phyloP scores from a whole-genome alignment of 2,329 filamentous ascomycete species.

The Zalaria sp. region DNA sequence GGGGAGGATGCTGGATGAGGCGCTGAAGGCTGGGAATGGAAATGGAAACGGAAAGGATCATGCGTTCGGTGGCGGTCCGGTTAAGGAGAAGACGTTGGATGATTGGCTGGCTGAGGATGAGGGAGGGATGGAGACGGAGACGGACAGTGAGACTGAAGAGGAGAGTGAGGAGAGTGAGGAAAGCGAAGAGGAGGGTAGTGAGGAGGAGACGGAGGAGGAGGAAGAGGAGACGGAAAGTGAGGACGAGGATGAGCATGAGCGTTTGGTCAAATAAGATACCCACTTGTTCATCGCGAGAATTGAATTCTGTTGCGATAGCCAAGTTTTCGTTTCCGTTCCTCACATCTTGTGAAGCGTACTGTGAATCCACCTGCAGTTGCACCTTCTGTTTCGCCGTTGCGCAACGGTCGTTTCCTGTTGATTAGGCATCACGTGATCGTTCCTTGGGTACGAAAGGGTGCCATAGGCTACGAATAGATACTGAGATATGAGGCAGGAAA shows the following conservation, averaged over 20 bases:
- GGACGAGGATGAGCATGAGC: conserved; percentile 20
- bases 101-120: conserved; percentile 78
- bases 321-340: too few relatives aligned
- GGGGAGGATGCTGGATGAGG: conserved; percentile 49
- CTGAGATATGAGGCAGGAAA: too few relatives aligned
- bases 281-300: neutral
- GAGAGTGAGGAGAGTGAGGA: conserved; percentile 37
- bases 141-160: conserved; percentile 33
- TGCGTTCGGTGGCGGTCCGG: conserved; percentile 30
- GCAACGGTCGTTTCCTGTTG: too few relatives aligned
- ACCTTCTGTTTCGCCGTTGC: too few relatives aligned
- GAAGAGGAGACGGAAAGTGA: conserved; percentile 4
- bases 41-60: conserved; percentile 18
- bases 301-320: too few relatives aligned
- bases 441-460: too few relatives aligned
- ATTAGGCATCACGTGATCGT: too few relatives aligned
- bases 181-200: conserved; percentile 37
- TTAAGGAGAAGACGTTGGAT: conserved; percentile 65
- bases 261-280: conserved; percentile 19
- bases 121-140: conserved; percentile 41
- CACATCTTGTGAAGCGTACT: too few relatives aligned
- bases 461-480: too few relatives aligned
- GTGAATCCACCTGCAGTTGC: too few relatives aligned
- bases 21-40: conserved; percentile 20
- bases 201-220: conserved; percentile 37